Evolutionary conservation across 495 filamentous ascomycete genomes (phyloP), one percentile per base, ranked within the genome.

Genomic region (Xylaria sp.): DNA sequence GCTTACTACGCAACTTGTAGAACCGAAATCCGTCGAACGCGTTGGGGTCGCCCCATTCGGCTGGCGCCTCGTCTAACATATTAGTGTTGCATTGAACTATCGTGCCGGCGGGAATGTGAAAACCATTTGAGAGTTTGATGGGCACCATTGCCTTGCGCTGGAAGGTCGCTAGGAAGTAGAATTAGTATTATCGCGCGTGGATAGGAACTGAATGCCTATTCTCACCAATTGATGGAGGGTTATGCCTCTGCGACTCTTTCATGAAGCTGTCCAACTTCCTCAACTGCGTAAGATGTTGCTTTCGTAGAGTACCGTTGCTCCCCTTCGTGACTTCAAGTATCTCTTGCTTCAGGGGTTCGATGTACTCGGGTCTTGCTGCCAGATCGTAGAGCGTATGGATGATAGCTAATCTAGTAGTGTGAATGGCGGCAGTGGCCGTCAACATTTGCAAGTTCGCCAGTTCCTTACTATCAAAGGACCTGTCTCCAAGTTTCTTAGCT

Each of bases 1-100:
- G 67, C 15, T 78, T 72, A 52, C 82, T 79, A 24, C 85, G 82
- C 52, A 85, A 73, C 48, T 81, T 84, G 59, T 78, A 78, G 72
- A 85, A 89, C 24, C 88, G 83, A 70, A 82, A 85, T 0, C 82
- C 85, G 70, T 90, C 85, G 64, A 88, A 90, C 2, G 75, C 74
- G 0, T 83, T 73, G 0, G 83, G 83, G 55, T 86, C 71, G 0
- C 80, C 76, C 73, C 75, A 78, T 2, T 73, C 61, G 1, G 64
- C 48, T n/a, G 74, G 71, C 21, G 78, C 69, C 43, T 75, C 74
- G 44, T 77, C 74, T 1, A 76, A 40, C 26, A 75, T 75, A 61
- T 77, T 75, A 26, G 78, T 77, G 67, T 72, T 74, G 74, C 75
- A 74, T 37, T 77, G 75, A 15, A 76, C 50, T 15, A 79, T 76